Evolutionary conservation across 1,284 basidiomycete genomes (phyloP).

Genomic region (Bjerkandera adusta): DNA sequence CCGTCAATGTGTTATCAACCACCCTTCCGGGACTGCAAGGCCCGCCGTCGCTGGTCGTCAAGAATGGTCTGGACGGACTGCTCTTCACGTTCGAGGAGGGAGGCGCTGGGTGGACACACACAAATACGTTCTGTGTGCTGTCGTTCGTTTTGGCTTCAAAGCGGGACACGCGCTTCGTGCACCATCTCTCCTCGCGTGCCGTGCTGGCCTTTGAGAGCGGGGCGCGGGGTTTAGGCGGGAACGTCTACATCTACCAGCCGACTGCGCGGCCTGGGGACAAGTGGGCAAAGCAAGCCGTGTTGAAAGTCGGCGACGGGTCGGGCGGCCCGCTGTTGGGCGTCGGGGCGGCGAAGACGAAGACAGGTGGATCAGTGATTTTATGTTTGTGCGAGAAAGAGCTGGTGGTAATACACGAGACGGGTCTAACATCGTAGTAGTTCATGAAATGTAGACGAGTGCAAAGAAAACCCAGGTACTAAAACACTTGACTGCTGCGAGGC

Average conservation of each 20-base stretch:
- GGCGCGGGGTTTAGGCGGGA: conserved; percentile 60
- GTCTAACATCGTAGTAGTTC: background rate
- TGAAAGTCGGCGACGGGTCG: conserved; percentile 65
- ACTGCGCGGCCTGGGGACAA: conserved; percentile 40
- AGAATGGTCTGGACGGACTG: conserved; percentile 82
- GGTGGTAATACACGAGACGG: conserved; percentile 52
- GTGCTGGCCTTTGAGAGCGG: conserved; percentile 85
- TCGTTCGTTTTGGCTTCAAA: conserved; percentile 95
- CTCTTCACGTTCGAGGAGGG: conserved; percentile 52
- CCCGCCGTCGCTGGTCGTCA: conserved; percentile 59
- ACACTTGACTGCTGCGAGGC: background rate
- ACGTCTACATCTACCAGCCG: conserved; percentile 81
- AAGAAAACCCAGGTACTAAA: background rate
- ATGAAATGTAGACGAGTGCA: background rate
- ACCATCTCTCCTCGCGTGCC: conserved; percentile 55
- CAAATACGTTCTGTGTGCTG: conserved; percentile 82
- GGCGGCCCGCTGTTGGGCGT: conserved; percentile 82
- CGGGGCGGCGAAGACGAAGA: conserved; percentile 41
- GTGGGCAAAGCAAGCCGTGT: conserved; percentile 76
- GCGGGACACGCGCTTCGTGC: conserved; percentile 80
- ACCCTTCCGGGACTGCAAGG: conserved; percentile 49
- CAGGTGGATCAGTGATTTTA: conserved; percentile 45
- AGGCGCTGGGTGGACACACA: conserved; percentile 66
- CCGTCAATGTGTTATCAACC: conserved; percentile 58
- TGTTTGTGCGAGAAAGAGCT: conserved; percentile 81